Base-by-base conservation (phyloP, 2,329 filamentous ascomycete species). In the Fusarium continuum region DNA sequence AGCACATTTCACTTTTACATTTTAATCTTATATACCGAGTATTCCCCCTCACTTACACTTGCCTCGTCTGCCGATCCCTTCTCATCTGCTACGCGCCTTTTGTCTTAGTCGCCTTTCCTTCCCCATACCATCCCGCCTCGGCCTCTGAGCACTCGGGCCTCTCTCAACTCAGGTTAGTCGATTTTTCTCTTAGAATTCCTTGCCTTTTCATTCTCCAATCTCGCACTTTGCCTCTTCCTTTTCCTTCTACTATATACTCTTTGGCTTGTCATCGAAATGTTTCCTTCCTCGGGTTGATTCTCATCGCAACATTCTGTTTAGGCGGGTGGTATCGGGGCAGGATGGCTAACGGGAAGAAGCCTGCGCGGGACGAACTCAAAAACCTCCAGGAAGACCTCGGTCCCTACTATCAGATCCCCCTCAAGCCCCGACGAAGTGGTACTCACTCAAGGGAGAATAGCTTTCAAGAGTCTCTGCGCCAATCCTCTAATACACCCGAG, bases 271-370 rank as follows among this genome's bases (percentile, higher is more conserved):
- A 47, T 61, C 45, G 57, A 44, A 65, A 56, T 65, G 52, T 34
- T 52, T 61, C 56, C 61, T 56, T 66, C 57, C 65, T 55, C 60
- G 69, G 65, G 57, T 71, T 71, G 69, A 71, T 70, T 71, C 69
- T 71, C 64, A 71, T 71, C 63, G 69, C 69, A 67, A 66, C 49
- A 68, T 71, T 51, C 38, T 64, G 65, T 70, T 63, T 71, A 71
- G 69, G 69, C 61, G 69, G 68, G 48, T 69, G 68, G 68, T 63
- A 65, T 70, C 61, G 59, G 68, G 67, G 67, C 68, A 68, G 54
- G 68, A 74, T 75, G 74, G 72, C 74, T 76, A 74, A 75, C 72
- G 68, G 59, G 59, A 71, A 70, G 58, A 72, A 68, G 69, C 70
- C 71, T 66, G 62, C 68, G 58, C 66, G 69, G 67, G 70, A 70